phyloP scores from a whole-genome alignment of 768 basidiomycete species.

The Pleurotus cornucopiae region DNA sequence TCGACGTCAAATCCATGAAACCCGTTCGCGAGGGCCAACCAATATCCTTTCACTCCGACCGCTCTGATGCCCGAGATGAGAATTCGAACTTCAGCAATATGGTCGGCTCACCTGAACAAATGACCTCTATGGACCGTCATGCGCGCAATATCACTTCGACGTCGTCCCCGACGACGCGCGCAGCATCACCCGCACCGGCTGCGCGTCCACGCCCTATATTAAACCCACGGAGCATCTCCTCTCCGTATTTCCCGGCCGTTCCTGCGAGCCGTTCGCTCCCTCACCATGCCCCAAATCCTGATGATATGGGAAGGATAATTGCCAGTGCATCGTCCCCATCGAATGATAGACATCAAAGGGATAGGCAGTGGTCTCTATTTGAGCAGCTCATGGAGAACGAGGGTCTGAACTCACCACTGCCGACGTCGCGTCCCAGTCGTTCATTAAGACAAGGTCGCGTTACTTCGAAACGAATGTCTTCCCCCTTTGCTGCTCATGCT shows the following conservation, averaged over 20 bases:
- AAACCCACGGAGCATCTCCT: constrained; percentile 18
- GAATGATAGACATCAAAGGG: constrained; percentile 7
- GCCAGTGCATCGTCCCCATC: constrained; percentile 14
- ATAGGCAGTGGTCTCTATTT: constrained; percentile 58
- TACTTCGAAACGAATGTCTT: background rate
- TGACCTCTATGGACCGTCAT: background rate
- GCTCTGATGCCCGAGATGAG: background rate
- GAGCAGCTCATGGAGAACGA: constrained; percentile 71
- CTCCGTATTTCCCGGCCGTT: constrained; percentile 12
- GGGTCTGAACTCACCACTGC: constrained; percentile 31
- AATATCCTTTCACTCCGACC: background rate
- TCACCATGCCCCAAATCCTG: constrained; percentile 12
- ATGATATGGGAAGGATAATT: constrained; percentile 12
- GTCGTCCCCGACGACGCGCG: background rate
- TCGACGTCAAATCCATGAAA: background rate
- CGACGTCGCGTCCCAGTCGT: constrained; percentile 11
- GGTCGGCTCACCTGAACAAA: constrained; percentile 23
- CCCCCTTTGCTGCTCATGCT: background rate
- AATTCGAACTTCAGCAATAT: background rate
- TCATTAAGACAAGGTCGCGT: background rate
- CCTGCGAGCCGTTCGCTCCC: constrained; percentile 1
- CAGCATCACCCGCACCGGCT: background rate
- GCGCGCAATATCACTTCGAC: constrained; percentile 4
- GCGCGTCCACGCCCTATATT: constrained; percentile 13
- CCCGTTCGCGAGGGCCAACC: background rate